Evolutionary conservation across 345 rosid genomes (phyloP), one percentile per base, ranked within the genome.

Genomic region (Citrus inodora): DNA sequence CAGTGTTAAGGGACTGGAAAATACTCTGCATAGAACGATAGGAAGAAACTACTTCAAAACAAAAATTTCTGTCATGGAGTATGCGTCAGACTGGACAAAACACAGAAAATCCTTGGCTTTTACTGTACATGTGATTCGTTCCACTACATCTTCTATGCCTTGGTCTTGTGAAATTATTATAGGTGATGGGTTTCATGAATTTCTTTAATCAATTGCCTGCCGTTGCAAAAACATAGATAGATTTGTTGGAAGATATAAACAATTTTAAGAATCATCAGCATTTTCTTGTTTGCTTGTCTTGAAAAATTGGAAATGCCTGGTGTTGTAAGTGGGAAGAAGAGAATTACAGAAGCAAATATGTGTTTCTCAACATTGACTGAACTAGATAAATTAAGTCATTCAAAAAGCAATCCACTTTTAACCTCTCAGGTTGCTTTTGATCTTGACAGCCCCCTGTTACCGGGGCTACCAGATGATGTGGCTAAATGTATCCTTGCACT

Each of bases 401-500:
- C 84, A 17, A 90, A 90, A 65, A 78, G 83, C 79, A 84, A 84
- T 73, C 80, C 59, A 68, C 80, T 28, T 65, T 73, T 82, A 51
- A 58, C 86, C 71, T 82, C 91, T 71, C 70, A 77, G 72, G 76
- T 76, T 78, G 73, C 83, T 67, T 70, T 78, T 83, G 86, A 82
- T 69, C 58, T 56, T 25, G 88, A 80, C 67, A 76, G 80, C 62
- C 86, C 87, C 42, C 80, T 96, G 79, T 82, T 96, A 55, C 98
- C 98, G 0, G 98, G 99, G 67, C 83, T 96, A 81, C 87, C 97
- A 16, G 98, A 94, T 86, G 99, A 96, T 42, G 97, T 96, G 65
- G 91, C 98, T 2, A 92, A 91, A 85, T 81, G 60, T 32, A 92
- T 98, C 82, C 88, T 96, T 19, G 93, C 99, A 17, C 94, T 92